phyloP scores from a whole-genome alignment of 345 rosid genomes.

The Excoecaria agallocha region DNA sequence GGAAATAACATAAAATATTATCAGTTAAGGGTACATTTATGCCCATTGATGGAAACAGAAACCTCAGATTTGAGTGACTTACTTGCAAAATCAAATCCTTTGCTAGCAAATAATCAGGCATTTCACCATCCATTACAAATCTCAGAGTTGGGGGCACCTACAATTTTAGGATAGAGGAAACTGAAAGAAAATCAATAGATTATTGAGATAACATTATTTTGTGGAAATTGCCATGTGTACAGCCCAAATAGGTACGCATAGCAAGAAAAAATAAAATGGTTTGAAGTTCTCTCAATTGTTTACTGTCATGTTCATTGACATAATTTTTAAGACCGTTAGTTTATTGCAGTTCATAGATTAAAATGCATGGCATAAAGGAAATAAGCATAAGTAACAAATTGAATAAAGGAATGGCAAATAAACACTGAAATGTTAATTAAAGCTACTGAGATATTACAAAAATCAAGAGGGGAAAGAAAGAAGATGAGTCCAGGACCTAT shows the following conservation, averaged over 20 bases:
- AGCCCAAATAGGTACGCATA: neutral
- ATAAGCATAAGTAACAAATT: neutral
- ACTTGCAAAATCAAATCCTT: conserved; percentile 98
- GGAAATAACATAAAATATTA: neutral
- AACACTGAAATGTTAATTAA: neutral
- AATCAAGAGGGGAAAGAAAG: neutral
- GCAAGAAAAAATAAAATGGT: neutral
- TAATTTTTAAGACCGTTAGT: neutral
- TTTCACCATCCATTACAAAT: conserved; percentile 96
- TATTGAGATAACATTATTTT: neutral
- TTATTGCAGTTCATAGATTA: neutral
- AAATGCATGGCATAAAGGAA: neutral
- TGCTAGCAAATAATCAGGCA: conserved; percentile 84
- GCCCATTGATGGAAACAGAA: neutral
- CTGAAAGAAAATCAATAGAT: neutral
- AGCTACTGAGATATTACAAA: neutral
- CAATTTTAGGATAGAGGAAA: conserved; percentile 10
- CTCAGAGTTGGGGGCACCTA: conserved; percentile 96
- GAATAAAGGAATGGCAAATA: neutral
- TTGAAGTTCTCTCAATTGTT: neutral
- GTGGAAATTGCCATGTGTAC: neutral
- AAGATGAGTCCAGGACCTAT: neutral
- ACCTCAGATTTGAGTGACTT: conserved; percentile 28
- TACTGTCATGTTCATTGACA: neutral
- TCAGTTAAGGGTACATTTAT: neutral